Evolutionary conservation across 805 yeast genomes (phyloP).

Genomic region (Wickerhamiella dianesei): DNA sequence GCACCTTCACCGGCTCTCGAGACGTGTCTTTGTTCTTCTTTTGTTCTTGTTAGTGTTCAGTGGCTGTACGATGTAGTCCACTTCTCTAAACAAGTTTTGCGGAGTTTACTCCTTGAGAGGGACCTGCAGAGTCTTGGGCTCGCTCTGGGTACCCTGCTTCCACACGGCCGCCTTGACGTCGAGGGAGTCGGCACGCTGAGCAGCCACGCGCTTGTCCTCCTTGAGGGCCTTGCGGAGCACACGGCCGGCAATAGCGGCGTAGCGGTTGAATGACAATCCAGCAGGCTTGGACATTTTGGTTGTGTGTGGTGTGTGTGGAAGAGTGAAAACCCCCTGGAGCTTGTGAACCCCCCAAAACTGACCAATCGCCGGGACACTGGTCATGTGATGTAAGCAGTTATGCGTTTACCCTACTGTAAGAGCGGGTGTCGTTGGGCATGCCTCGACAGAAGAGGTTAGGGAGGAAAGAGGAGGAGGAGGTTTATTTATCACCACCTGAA

Average conservation of each 20-base stretch:
- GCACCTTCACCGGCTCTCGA: no score
- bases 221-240: slow-evolving; percentile 79
- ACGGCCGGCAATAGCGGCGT: slow-evolving; percentile 80
- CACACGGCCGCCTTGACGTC: slow-evolving; percentile 64
- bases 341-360: neutral
- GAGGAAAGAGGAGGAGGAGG: neutral
- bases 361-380: neutral
- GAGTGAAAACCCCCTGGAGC: neutral
- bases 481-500: neutral
- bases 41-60: no score
- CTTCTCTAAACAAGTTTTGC: no score
- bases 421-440: no score
- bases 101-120: slow-evolving; percentile 10
- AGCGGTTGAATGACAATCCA: slow-evolving; percentile 55
- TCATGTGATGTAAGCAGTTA: neutral
- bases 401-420: neutral
- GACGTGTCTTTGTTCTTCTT: no score
- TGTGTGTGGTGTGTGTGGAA: neutral
- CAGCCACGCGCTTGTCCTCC: slow-evolving; percentile 64
- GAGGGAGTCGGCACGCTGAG: slow-evolving; percentile 51
- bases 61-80: no score
- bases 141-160: slow-evolving; percentile 44
- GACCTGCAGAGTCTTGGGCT: slow-evolving; percentile 18
- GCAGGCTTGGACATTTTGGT: slow-evolving; percentile 23
- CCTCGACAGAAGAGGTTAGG: no score